Percentiles rank a stretch among this genome's conserved stretches.
These are phyloP conservation scores for Elsinoe perseae DNA, from an alignment of 2,329 filamentous ascomycete genomes.

Conservation along the genomic window DNA sequence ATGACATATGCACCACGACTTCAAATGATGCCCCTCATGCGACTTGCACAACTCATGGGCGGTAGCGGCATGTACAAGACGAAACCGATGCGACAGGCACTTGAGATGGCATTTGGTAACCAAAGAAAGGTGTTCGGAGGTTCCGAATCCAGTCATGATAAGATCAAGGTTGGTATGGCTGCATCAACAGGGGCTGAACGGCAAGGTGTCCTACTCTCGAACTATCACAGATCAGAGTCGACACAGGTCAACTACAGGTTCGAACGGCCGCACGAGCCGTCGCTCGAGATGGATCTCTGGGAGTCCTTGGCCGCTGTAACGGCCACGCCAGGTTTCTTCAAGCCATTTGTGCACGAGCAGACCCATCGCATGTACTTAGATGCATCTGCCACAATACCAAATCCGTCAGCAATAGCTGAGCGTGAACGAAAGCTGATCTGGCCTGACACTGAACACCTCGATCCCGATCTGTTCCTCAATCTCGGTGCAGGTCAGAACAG, in stretches of 20 bases:
- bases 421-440: slow-evolving; percentile 34
- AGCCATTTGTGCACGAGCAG: slow-evolving; percentile 43
- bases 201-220: slow-evolving; percentile 37
- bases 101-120: slow-evolving; percentile 33
- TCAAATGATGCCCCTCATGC: slow-evolving; percentile 30
- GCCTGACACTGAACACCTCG: slow-evolving; percentile 25
- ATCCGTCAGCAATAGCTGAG: slow-evolving; percentile 45
- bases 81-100: slow-evolving; percentile 28
- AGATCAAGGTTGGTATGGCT: slow-evolving; percentile 38
- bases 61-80: slow-evolving; percentile 28
- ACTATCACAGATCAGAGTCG: slow-evolving; percentile 37
- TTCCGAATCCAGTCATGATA: not conserved
- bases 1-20: slow-evolving; percentile 38
- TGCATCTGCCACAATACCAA: slow-evolving; percentile 44
- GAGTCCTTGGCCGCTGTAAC: slow-evolving; percentile 46
- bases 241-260: slow-evolving; percentile 32
- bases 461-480: slow-evolving; percentile 30
- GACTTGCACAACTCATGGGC: slow-evolving; percentile 27
- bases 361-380: slow-evolving; percentile 44
- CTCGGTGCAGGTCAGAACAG: slow-evolving; percentile 30
- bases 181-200: slow-evolving; percentile 35
- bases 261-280: slow-evolving; percentile 32
- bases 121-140: slow-evolving; percentile 35
- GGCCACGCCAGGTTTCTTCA: slow-evolving; percentile 45
- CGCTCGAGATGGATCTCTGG: slow-evolving; percentile 42